A percentile compares a stretch with the other conserved stretches of the same genome.
phyloP scores from a whole-genome alignment of 805 yeast genomes.

The Ogataea chonburiensis region DNA sequence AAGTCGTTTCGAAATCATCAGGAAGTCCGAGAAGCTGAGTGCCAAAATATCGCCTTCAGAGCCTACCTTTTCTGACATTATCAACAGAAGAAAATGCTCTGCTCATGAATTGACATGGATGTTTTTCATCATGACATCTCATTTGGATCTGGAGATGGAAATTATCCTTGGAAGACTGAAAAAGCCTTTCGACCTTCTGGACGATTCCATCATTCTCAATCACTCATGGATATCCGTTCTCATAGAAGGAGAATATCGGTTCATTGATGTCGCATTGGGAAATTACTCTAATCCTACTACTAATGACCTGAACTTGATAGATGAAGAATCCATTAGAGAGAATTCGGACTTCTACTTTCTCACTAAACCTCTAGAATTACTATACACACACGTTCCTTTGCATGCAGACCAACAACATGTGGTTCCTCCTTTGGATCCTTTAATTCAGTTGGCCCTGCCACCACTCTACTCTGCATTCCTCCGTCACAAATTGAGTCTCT shows the following conservation, averaged over 20 bases:
- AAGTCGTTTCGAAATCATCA: constrained; percentile 52
- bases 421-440: constrained; percentile 77
- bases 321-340: constrained; percentile 20
- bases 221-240: constrained; percentile 89
- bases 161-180: constrained; percentile 82
- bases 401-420: constrained; percentile 81
- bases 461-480: constrained; percentile 82
- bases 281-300: constrained; percentile 54
- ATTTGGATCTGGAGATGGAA: constrained; percentile 70
- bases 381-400: constrained; percentile 85
- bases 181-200: constrained; percentile 60
- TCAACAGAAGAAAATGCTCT: constrained; percentile 30
- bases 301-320: constrained; percentile 40
- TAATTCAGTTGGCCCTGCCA: constrained; percentile 78
- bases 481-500: constrained; percentile 53
- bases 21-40: constrained; percentile 35
- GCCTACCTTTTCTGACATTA: constrained; percentile 27
- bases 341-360: constrained; percentile 61
- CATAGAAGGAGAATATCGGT: constrained; percentile 73
- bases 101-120: constrained; percentile 71
- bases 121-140: constrained; percentile 68
- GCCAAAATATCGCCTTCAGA: constrained; percentile 31
- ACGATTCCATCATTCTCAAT: constrained; percentile 53
- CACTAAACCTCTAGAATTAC: constrained; percentile 67
- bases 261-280: constrained; percentile 72